Percentiles rank a stretch among this genome's conserved stretches.
These are phyloP conservation scores for Penicillium coffeae DNA, from an alignment of 495 filamentous ascomycete genomes.

Conservation along the genomic window DNA sequence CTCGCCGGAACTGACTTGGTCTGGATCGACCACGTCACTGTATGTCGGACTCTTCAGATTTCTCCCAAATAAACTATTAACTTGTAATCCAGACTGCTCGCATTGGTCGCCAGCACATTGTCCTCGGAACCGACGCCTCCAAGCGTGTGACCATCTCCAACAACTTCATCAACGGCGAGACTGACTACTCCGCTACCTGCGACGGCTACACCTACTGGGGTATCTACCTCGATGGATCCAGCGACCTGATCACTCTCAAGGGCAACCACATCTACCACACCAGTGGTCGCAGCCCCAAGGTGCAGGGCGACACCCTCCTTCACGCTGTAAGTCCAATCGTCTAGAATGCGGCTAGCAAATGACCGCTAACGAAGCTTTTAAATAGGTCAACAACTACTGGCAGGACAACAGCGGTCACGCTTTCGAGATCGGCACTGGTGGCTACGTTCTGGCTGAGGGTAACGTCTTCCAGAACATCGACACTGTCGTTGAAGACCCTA, in stretches of 20 bases:
- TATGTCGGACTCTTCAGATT: conserved; percentile 1
- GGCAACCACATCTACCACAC: conserved; percentile 47
- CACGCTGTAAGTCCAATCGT: conserved; percentile 29
- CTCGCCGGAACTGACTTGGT: conserved; percentile 38
- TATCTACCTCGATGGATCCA: conserved; percentile 37
- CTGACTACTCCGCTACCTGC: conserved; percentile 40
- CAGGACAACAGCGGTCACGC: conserved; percentile 50
- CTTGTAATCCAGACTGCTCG: conserved; percentile 31
- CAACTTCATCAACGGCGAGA: conserved; percentile 41
- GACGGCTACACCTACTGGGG: conserved; percentile 47
- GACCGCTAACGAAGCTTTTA: background rate
- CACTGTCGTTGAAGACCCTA: conserved; percentile 21
- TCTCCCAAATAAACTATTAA: background rate
- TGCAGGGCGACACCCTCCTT: conserved; percentile 40
- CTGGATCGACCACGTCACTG: conserved; percentile 48
- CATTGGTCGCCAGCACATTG: conserved; percentile 45
- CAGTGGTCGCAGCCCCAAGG: conserved; percentile 41
- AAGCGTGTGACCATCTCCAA: conserved; percentile 46
- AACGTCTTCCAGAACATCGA: conserved; percentile 55
- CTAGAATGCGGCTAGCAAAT: background rate
- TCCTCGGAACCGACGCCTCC: conserved; percentile 36
- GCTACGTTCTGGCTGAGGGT: conserved; percentile 54
- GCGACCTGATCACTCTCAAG: conserved; percentile 43
- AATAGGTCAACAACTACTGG: conserved; percentile 58
- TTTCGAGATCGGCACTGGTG: conserved; percentile 51